Base-by-base conservation (phyloP, 2,329 filamentous ascomycete genomes). In the Waltergamsia citrina region DNA sequence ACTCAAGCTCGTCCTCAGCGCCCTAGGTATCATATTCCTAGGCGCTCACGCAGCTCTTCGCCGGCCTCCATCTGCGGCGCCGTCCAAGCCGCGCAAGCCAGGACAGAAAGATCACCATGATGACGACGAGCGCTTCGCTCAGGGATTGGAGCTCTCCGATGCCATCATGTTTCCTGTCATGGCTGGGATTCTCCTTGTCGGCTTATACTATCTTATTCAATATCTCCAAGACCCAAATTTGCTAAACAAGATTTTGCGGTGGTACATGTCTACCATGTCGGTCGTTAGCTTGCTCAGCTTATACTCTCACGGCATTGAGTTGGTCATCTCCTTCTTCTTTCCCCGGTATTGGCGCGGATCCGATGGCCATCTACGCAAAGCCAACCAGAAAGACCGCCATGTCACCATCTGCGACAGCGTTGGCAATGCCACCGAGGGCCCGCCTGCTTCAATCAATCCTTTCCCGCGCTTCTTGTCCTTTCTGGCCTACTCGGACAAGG, bases 131-230 rank as follows among this genome's bases (percentile, higher is more conserved):
- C 62, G 70, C 9, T 63, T 54, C 30, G 38, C 53, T 3, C 74
- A 43, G 61, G 75, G 40, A 50, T 69, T 78, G 7, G 56, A 59
- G 37, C 78, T 83, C 2, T 78, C 74, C 0, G 90, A 96, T 56
- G 90, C 86, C 31, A 74, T 96, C 44, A 56, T 93, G 47, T 84
- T 95, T 42, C 92, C 90, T 2, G 45, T 95, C 21, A 65, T 87
- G 35, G 88, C 87, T 6, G 85, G 78, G 3, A 49, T 66, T 8
- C 76, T 81, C 2, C 72, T 96, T 7, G 69, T 78, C 27, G 77
- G 77, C 5, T 67, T 96, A 10, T 96, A 96, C 62, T 80, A 88
- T 47, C 66, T 94, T 39, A 86, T 96, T 51, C 86, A 93, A 54
- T 92, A 81, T 72, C 73, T 95, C 36, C 69, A 90, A 43, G 85